Conservation (phyloP, 768 basidiomycete species). For the Candolleomyces aberdarensis region DNA sequence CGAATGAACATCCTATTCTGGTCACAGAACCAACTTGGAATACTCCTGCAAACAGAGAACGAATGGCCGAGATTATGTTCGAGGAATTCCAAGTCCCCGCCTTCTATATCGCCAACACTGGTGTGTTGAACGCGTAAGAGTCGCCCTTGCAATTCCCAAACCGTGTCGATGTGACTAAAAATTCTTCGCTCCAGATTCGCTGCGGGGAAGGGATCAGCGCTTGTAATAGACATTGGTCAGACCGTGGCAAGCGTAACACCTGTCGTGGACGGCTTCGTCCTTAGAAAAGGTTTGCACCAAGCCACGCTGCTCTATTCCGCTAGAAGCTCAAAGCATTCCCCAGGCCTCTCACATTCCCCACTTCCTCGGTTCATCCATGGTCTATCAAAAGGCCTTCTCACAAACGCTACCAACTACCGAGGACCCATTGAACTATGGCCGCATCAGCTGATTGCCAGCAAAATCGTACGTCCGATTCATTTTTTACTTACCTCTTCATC, state of each 20-base stretch:
- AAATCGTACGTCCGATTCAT: conserved; percentile 43
- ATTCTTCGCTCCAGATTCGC: conserved; percentile 64
- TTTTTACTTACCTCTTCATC: not conserved
- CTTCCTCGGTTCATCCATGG: conserved; percentile 80
- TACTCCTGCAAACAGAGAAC: conserved; percentile 85
- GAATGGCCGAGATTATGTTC: conserved; percentile 97
- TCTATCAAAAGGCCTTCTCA: conserved; percentile 68
- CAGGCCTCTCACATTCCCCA: conserved; percentile 76
- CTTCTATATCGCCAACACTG: conserved; percentile 94
- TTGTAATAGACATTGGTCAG: conserved; percentile 93
- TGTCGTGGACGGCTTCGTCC: conserved; percentile 95
- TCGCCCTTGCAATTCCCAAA: not conserved
- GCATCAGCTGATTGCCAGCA: conserved; percentile 87
- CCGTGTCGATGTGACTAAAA: not conserved
- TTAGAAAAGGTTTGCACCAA: conserved; percentile 75
- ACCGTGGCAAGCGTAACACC: conserved; percentile 89
- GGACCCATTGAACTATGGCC: conserved; percentile 68
- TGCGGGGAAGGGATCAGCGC: conserved; percentile 94
- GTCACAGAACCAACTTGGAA: conserved; percentile 98
- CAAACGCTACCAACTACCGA: conserved; percentile 45
- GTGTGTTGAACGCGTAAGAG: conserved; percentile 87
- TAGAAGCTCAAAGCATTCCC: not conserved
- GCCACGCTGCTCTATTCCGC: not conserved
- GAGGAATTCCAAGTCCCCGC: conserved; percentile 94
- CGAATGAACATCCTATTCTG: conserved; percentile 86